Evolutionary conservation across 2,329 filamentous ascomycete genomes (phyloP).

Genomic region (Trichoderma koningii): DNA sequence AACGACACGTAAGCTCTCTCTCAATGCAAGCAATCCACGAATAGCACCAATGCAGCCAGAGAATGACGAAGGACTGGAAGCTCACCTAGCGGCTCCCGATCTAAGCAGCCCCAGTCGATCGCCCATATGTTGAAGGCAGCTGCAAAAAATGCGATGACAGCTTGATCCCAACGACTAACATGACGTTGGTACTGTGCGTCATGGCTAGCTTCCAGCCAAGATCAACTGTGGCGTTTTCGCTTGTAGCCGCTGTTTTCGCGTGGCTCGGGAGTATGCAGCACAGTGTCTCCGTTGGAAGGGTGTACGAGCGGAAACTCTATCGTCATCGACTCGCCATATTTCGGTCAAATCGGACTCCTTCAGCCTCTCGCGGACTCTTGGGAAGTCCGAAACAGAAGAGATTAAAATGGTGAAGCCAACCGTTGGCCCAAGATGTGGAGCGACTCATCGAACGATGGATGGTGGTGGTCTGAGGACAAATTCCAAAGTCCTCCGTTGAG

Average conservation of each 20-base stretch:
- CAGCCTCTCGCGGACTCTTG: constrained; percentile 8
- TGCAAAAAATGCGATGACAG: neutral
- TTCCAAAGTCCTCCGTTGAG: neutral
- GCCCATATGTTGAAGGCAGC: neutral
- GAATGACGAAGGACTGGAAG: neutral
- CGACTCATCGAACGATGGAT: neutral
- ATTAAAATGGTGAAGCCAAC: neutral
- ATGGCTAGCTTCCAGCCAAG: neutral
- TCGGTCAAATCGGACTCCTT: constrained; percentile 21
- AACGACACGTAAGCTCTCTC: no score
- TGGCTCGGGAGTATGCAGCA: neutral
- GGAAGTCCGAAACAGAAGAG: constrained; percentile 7
- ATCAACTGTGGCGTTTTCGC: neutral
- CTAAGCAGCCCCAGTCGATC: neutral
- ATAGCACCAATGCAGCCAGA: neutral
- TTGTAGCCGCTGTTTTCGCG: neutral
- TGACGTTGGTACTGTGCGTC: constrained; percentile 5
- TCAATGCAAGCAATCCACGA: neutral
- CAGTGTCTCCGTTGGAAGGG: constrained; percentile 18
- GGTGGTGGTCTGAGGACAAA: neutral
- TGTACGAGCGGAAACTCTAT: constrained; percentile 18
- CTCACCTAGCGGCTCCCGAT: neutral
- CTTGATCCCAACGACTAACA: neutral
- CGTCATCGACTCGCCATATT: constrained; percentile 20
- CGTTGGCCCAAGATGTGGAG: neutral